Evolutionary conservation across 2,329 filamentous ascomycete genomes (phyloP).

Genomic region (Fusarium acutatum): DNA sequence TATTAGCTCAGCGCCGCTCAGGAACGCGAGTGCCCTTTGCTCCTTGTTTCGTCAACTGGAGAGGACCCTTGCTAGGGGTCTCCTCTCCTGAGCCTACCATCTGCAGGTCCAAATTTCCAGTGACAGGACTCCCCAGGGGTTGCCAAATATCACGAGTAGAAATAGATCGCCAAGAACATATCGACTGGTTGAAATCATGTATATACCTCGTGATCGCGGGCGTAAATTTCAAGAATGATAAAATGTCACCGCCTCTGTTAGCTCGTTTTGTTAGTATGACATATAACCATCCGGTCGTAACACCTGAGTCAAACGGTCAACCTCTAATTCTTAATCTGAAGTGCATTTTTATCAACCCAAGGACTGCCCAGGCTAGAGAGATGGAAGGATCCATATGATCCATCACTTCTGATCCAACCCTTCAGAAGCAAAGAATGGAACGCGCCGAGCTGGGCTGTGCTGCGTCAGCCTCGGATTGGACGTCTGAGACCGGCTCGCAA

Average conservation of each 20-base stretch:
- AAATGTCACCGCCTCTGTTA: not conserved
- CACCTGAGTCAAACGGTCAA: not conserved
- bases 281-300: too few species aligned
- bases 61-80: slow-evolving; percentile 40
- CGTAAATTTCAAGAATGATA: not conserved
- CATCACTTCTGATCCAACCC: slow-evolving; percentile 29
- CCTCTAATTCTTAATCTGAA: not conserved
- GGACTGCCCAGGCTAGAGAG: not conserved
- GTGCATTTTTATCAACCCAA: not conserved
- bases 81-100: slow-evolving; percentile 28
- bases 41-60: slow-evolving; percentile 33
- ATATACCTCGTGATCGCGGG: not conserved
- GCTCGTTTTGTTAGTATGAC: not conserved
- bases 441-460: slow-evolving; percentile 20
- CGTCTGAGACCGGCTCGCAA: slow-evolving; percentile 10
- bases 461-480: slow-evolving; percentile 31
- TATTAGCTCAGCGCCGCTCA: slow-evolving; percentile 21
- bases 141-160: slow-evolving; percentile 3
- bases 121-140: slow-evolving; percentile 17
- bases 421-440: slow-evolving; percentile 30
- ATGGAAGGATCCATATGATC: slow-evolving; percentile 4
- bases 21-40: slow-evolving; percentile 19
- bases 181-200: not conserved
- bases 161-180: not conserved
- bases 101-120: slow-evolving; percentile 44